Conservation (phyloP, 768 basidiomycete species). For the Kwoniella dendrophila region DNA sequence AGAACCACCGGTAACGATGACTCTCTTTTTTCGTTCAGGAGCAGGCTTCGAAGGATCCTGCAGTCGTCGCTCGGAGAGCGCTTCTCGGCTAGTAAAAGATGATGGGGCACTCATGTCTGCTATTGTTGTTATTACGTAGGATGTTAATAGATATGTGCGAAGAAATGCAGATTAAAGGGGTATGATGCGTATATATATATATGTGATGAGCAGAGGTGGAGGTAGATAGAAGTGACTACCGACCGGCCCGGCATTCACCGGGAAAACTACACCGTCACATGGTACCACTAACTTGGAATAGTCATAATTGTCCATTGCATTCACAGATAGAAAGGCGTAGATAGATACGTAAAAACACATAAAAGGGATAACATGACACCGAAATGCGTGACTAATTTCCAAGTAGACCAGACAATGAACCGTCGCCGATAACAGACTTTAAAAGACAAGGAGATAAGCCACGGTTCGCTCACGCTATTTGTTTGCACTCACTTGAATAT, state of each 20-base stretch:
- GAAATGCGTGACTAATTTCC: background rate
- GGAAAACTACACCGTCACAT: background rate
- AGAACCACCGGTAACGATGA: conserved; percentile 44
- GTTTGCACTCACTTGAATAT: conserved; percentile 49
- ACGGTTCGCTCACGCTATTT: too few species aligned
- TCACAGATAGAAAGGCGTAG: background rate
- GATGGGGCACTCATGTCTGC: conserved; percentile 7
- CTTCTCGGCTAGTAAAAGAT: conserved; percentile 29
- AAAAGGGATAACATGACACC: background rate
- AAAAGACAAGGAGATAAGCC: background rate
- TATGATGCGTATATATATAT: conserved; percentile 5
- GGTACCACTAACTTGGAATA: conserved; percentile 10
- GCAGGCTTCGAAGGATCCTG: conserved; percentile 23
- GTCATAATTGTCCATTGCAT: conserved; percentile 1
- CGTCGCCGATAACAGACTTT: conserved; percentile 16
- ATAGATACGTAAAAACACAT: conserved; percentile 11
- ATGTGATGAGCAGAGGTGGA: background rate
- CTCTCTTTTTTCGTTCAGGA: conserved; percentile 34
- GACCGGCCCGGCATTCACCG: conserved; percentile 3
- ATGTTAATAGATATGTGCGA: background rate
- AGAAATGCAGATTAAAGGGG: background rate
- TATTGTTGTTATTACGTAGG: background rate
- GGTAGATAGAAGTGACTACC: background rate
- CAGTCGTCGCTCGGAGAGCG: conserved; percentile 39
- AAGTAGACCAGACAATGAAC: conserved; percentile 12